These are phyloP conservation scores for Rhizopogon vesiculosus DNA, from an alignment of 768 basidiomycete genomes.

Conservation along the genomic window DNA sequence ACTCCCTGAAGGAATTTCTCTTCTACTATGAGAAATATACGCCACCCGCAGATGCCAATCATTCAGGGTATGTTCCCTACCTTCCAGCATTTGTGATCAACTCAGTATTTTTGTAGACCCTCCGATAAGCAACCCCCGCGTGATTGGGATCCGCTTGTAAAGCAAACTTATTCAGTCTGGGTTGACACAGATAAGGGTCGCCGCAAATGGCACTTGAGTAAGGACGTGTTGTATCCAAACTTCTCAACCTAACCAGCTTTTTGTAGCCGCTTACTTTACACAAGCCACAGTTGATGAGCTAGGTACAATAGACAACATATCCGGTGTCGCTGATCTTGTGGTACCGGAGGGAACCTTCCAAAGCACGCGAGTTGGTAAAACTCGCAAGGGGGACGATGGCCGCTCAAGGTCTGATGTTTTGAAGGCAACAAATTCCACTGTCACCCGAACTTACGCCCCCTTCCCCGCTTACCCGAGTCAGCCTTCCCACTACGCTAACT, in stretches of 20 bases:
- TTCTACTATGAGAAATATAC: conserved; percentile 80
- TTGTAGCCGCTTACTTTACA: conserved; percentile 77
- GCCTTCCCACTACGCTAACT: conserved; percentile 17
- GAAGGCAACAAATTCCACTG: conserved; percentile 22
- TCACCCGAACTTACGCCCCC: conserved; percentile 37
- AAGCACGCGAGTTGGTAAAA: conserved; percentile 58
- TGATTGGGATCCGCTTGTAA: conserved; percentile 68
- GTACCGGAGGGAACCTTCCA: conserved; percentile 67
- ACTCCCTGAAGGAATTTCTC: conserved; percentile 62
- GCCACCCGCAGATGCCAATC: conserved; percentile 39
- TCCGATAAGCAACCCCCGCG: conserved; percentile 50
- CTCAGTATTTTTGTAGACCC: conserved; percentile 19
- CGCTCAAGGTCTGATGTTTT: conserved; percentile 27
- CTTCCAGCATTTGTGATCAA: background rate
- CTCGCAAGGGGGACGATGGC: conserved; percentile 37
- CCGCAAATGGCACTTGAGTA: conserved; percentile 83
- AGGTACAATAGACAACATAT: conserved; percentile 66
- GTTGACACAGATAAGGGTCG: conserved; percentile 58
- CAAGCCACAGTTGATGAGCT: conserved; percentile 69
- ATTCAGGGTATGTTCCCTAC: conserved; percentile 32
- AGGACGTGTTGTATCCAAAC: conserved; percentile 18
- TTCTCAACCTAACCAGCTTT: background rate
- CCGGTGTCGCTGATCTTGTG: conserved; percentile 49
- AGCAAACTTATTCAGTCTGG: conserved; percentile 84
- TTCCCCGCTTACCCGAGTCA: conserved; percentile 32